Conservation (phyloP, 2,329 filamentous ascomycete species). For the Nannizziopsis barbatae region DNA sequence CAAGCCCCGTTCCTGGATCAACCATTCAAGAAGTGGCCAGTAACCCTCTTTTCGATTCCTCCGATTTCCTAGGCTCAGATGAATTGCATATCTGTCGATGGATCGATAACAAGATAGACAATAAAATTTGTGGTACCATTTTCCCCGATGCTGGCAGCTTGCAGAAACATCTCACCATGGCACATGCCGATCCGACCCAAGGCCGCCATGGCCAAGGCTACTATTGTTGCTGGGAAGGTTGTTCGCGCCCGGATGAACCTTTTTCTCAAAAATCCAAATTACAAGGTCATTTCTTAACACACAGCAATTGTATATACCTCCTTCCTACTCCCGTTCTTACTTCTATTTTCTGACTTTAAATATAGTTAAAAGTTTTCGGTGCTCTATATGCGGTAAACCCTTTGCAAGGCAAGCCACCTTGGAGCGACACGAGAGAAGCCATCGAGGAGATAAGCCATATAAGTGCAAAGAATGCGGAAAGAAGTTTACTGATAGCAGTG, state of each 20-base stretch:
- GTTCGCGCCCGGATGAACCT: conserved; percentile 33
- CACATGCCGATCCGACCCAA: conserved; percentile 29
- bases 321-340: background rate
- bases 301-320: conserved; percentile 32
- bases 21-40: conserved; percentile 27
- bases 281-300: conserved; percentile 35
- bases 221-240: conserved; percentile 36
- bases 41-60: conserved; percentile 30
- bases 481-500: conserved; percentile 36
- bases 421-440: conserved; percentile 35
- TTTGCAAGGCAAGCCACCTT: conserved; percentile 36
- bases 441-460: conserved; percentile 36
- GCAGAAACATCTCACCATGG: conserved; percentile 31
- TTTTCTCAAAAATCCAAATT: conserved; percentile 38
- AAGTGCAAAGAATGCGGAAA: conserved; percentile 33
- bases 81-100: conserved; percentile 34
- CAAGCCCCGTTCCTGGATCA: conserved; percentile 27
- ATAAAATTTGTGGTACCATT: conserved; percentile 26
- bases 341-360: conserved; percentile 3
- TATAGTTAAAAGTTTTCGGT: conserved; percentile 34
- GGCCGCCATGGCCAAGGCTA: conserved; percentile 33
- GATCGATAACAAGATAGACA: conserved; percentile 16
- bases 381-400: conserved; percentile 32
- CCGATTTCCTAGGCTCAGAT: conserved; percentile 25
- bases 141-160: conserved; percentile 29